Evolutionary conservation across 768 basidiomycete genomes (phyloP).

Genomic region (Leccinellum luteum): DNA sequence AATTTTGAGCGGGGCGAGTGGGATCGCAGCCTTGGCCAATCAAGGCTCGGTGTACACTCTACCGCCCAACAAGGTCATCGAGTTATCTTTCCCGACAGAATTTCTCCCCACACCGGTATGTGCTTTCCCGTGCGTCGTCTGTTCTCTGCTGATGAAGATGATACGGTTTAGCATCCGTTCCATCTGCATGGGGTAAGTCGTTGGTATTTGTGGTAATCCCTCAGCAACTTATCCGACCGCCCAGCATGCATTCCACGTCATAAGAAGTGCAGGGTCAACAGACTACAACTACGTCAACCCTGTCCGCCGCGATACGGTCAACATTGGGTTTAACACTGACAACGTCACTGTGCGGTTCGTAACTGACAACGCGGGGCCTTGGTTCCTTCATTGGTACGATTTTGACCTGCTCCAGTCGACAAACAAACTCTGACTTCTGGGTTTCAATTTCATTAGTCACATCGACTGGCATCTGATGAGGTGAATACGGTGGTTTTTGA

Average conservation of each 20-base stretch:
- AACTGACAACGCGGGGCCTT: constrained; percentile 58
- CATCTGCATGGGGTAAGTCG: constrained; percentile 44
- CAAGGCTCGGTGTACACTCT: constrained; percentile 42
- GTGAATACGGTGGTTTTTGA: constrained; percentile 4
- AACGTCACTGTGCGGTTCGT: constrained; percentile 57
- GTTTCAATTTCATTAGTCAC: constrained; percentile 11
- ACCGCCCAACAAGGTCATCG: constrained; percentile 44
- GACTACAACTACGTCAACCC: constrained; percentile 48
- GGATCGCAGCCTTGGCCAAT: constrained; percentile 36
- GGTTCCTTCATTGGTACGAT: not conserved
- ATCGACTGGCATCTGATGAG: constrained; percentile 23
- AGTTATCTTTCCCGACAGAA: constrained; percentile 28
- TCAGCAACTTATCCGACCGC: not conserved
- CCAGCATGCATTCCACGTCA: constrained; percentile 42
- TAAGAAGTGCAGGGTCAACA: constrained; percentile 37
- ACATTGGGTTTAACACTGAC: constrained; percentile 29
- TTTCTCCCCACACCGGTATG: constrained; percentile 30
- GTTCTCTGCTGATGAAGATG: not conserved
- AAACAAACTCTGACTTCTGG: not conserved
- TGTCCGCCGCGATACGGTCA: constrained; percentile 51
- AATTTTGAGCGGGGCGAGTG: constrained; percentile 37
- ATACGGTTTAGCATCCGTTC: constrained; percentile 37
- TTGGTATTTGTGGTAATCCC: not conserved
- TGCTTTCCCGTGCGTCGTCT: not conserved
- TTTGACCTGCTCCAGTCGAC: not conserved